Evolutionary conservation across 345 rosid species (phyloP).

Genomic region (Dipteronia dyeriana): DNA sequence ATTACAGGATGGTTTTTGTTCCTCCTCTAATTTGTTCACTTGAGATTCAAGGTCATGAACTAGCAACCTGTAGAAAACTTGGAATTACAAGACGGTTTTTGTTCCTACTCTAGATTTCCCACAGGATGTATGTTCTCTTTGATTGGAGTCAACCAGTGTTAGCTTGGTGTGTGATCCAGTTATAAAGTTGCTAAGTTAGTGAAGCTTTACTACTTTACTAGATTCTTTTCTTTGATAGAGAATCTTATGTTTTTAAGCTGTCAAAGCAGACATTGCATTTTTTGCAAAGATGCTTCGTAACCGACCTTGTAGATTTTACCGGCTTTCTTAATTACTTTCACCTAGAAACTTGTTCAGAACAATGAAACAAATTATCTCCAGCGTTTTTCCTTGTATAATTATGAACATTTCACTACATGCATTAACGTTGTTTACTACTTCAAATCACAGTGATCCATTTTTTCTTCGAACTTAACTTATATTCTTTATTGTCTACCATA

Average conservation of each 20-base stretch:
- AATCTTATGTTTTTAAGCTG: neutral
- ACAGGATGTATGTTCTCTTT: too few relatives aligned
- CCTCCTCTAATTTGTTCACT: too few relatives aligned
- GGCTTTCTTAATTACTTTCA: neutral
- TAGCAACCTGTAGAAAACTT: too few relatives aligned
- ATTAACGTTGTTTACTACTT: neutral
- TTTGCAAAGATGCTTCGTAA: slow-evolving; percentile 4
- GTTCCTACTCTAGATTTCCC: too few relatives aligned
- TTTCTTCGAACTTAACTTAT: neutral
- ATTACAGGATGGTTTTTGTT: too few relatives aligned
- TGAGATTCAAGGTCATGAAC: too few relatives aligned
- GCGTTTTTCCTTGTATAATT: neutral
- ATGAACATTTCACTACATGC: neutral
- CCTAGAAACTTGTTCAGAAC: neutral
- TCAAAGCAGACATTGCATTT: neutral
- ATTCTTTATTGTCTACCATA: neutral
- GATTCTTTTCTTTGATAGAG: neutral
- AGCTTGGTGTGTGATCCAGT: neutral
- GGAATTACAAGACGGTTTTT: too few relatives aligned
- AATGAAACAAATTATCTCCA: neutral
- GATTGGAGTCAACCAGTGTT: neutral
- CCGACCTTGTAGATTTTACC: neutral
- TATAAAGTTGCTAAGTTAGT: neutral
- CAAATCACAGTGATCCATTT: neutral
- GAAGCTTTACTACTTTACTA: neutral